A percentile compares a stretch with the other conserved stretches of the same genome.
These are phyloP conservation scores for Hibiscus mutabilis DNA, from an alignment of 345 rosid species.

Conservation along the genomic window DNA sequence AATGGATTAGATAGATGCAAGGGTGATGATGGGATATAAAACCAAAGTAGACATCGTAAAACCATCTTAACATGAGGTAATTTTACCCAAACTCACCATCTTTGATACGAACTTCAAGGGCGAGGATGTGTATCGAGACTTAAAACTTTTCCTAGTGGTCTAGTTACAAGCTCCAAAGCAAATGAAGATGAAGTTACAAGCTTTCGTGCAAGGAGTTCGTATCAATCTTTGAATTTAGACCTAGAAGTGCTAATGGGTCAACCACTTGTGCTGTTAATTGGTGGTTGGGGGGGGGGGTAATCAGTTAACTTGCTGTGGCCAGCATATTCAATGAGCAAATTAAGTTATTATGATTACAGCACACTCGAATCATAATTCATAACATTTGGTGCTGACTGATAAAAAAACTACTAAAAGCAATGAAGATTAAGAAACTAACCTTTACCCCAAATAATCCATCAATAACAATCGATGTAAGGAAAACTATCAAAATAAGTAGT, in stretches of 20 bases:
- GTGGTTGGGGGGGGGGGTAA: no score
- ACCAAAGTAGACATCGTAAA: background rate
- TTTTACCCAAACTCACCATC: background rate
- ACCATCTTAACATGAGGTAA: background rate
- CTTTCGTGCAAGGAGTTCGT: background rate
- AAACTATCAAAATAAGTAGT: constrained; percentile 41
- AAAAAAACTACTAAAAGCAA: constrained; percentile 3
- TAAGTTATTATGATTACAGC: background rate
- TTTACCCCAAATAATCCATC: constrained; percentile 35
- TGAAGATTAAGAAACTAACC: constrained; percentile 34
- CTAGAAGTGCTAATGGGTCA: background rate
- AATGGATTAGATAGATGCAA: background rate
- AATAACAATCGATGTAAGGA: constrained; percentile 43
- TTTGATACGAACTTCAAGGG: background rate
- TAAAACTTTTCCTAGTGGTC: background rate
- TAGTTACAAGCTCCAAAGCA: background rate
- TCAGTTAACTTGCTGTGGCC: background rate
- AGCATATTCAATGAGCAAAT: background rate
- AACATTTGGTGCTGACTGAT: background rate
- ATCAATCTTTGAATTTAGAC: background rate
- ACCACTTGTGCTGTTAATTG: background rate
- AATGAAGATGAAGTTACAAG: background rate
- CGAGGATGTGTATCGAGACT: background rate
- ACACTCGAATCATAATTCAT: background rate
- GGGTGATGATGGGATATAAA: background rate